These are phyloP conservation scores for Ceratobasidium sp. DNA, from an alignment of 1,284 basidiomycete genomes.

Conservation along the genomic window DNA sequence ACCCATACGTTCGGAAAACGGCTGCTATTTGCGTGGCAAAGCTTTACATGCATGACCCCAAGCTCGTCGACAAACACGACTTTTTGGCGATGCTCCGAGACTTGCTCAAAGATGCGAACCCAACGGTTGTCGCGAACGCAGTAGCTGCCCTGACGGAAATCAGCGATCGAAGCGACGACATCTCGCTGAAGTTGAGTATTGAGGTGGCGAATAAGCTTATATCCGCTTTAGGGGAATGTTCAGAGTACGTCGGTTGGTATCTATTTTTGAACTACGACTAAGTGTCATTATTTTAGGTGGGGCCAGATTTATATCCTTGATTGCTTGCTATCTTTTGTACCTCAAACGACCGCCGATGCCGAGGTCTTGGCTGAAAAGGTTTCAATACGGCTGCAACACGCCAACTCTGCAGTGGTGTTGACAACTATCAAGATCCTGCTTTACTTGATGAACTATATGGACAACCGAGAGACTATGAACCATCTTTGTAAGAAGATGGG, in stretches of 20 bases:
- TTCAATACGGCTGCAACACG: conserved; percentile 90
- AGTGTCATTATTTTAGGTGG: conserved; percentile 74
- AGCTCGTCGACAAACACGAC: conserved; percentile 84
- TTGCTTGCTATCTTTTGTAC: conserved; percentile 92
- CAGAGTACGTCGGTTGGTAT: conserved; percentile 74
- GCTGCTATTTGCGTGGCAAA: conserved; percentile 95
- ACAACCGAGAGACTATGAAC: conserved; percentile 86
- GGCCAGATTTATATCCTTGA: conserved; percentile 99
- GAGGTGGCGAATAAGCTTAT: conserved; percentile 88
- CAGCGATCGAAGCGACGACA: conserved; percentile 89
- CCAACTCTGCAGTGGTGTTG: conserved; percentile 94
- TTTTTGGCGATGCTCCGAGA: conserved; percentile 90
- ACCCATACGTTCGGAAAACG: conserved; percentile 97
- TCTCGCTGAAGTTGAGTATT: conserved; percentile 87
- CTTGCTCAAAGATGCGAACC: conserved; percentile 91
- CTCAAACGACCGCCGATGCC: conserved; percentile 88
- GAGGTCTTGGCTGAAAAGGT: conserved; percentile 95
- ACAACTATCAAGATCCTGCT: conserved; percentile 95
- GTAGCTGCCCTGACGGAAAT: conserved; percentile 95
- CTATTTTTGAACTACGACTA: conserved; percentile 29
- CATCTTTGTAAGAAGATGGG: conserved; percentile 97
- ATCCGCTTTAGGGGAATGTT: conserved; percentile 87
- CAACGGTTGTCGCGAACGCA: conserved; percentile 94
- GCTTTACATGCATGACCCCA: conserved; percentile 86
- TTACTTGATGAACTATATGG: conserved; percentile 99